Evolutionary conservation across 1,284 basidiomycete genomes (phyloP).

Genomic region (Malassezia caprae): DNA sequence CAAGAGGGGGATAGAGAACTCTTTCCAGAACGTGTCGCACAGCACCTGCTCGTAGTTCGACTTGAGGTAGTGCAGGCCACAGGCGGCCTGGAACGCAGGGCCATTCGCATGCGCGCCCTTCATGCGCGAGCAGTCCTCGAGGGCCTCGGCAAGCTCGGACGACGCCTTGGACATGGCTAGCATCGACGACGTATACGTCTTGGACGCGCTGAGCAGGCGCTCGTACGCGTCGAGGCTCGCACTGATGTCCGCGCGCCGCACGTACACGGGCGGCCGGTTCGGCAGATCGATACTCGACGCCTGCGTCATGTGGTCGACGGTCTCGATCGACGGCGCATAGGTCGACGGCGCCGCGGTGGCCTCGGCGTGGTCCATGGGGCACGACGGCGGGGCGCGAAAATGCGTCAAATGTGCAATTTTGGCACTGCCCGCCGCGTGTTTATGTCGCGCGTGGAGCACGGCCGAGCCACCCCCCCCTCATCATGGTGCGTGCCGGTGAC

Average conservation of each 20-base stretch:
- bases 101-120: constrained; percentile 42
- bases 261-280: constrained; percentile 59
- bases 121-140: constrained; percentile 39
- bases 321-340: constrained; percentile 5
- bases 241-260: constrained; percentile 69
- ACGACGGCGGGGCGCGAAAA: not conserved
- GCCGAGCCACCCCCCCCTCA: not conserved
- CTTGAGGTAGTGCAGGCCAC: constrained; percentile 77
- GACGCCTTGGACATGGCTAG: constrained; percentile 73
- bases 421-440: not conserved
- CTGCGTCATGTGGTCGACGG: not conserved
- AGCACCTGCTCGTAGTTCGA: constrained; percentile 85
- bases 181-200: constrained; percentile 72
- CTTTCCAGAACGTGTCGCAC: constrained; percentile 75
- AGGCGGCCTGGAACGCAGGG: constrained; percentile 34
- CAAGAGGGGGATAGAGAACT: constrained; percentile 76
- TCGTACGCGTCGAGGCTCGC: constrained; percentile 68
- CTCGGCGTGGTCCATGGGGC: not conserved
- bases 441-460: not conserved
- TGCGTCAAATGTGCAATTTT: not conserved
- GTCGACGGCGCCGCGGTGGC: not conserved
- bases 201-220: constrained; percentile 69
- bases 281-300: not conserved
- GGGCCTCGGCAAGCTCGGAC: constrained; percentile 67
- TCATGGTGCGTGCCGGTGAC: not conserved